Evolutionary conservation across 768 basidiomycete genomes (phyloP).

Genomic region (Mrakia frigida): DNA sequence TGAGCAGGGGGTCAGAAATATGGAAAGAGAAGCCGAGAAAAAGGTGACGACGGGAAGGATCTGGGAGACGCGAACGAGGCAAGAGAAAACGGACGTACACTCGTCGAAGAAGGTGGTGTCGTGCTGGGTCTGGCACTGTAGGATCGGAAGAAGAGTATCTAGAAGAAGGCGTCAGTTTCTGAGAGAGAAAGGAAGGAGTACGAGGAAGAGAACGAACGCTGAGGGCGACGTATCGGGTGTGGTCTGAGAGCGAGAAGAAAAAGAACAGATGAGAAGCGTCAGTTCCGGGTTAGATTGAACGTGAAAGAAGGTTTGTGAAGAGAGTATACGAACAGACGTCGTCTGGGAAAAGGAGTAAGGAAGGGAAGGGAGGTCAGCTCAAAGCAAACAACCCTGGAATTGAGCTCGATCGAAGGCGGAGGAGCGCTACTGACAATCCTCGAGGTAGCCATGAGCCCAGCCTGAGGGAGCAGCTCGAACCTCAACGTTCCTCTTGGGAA

Average conservation of each 20-base stretch:
- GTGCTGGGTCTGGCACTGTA: slow-evolving; percentile 1
- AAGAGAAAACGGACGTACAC: neutral
- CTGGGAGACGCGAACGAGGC: neutral
- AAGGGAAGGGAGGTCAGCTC: neutral
- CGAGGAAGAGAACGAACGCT: neutral
- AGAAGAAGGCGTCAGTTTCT: too few relatives aligned
- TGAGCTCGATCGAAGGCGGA: neutral
- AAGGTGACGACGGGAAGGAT: neutral
- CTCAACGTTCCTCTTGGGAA: slow-evolving; percentile 16
- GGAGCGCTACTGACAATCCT: slow-evolving; percentile 1
- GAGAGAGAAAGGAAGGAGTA: neutral
- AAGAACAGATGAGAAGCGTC: neutral
- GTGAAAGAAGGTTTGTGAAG: neutral
- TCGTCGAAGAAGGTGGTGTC: slow-evolving; percentile 14
- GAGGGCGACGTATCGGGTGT: slow-evolving; percentile 6
- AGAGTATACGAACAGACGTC: slow-evolving; percentile 5
- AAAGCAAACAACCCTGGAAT: neutral
- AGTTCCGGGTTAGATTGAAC: neutral
- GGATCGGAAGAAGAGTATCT: neutral
- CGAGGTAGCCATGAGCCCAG: slow-evolving; percentile 26
- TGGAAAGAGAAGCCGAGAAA: too few relatives aligned
- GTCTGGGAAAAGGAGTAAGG: neutral
- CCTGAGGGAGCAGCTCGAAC: slow-evolving; percentile 16
- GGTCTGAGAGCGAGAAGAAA: slow-evolving; percentile 35
- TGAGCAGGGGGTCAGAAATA: too few relatives aligned